Evolutionary conservation across 306 rosid genomes (phyloP).

Genomic region (Cercis canadensis): DNA sequence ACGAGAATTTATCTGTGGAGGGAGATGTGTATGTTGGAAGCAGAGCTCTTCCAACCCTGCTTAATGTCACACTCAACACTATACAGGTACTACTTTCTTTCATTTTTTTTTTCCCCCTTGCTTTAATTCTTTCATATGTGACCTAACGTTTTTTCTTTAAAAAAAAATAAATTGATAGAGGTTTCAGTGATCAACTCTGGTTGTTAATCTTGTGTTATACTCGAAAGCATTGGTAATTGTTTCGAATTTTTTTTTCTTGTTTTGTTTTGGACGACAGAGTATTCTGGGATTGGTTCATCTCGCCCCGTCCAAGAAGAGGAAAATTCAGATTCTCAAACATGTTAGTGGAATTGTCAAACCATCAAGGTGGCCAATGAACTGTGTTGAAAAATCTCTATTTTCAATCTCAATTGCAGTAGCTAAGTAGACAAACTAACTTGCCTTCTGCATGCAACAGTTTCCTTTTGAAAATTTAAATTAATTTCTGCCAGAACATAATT

Average conservation of each 20-base stretch:
- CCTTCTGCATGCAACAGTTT: too few species aligned
- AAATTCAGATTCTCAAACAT: constrained; percentile 66
- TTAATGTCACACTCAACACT: constrained; percentile 59
- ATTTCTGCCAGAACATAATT: not conserved
- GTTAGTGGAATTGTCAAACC: constrained; percentile 76
- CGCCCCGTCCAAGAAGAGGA: constrained; percentile 66
- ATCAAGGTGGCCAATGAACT: constrained; percentile 57
- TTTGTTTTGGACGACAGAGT: constrained; percentile 42
- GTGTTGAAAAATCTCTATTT: too few species aligned
- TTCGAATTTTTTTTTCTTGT: not conserved
- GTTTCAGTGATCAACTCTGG: not conserved
- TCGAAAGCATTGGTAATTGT: not conserved
- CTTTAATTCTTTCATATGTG: not conserved
- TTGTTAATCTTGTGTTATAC: not conserved
- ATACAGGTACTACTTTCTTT: constrained; percentile 58
- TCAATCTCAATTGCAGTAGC: too few species aligned
- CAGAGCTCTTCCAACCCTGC: constrained; percentile 81
- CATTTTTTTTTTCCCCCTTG: not conserved
- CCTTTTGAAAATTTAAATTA: not conserved
- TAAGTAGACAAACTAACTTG: too few species aligned
- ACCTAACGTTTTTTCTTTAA: too few species aligned
- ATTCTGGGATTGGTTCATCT: constrained; percentile 59
- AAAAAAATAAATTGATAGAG: too few species aligned
- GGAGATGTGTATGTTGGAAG: constrained; percentile 80
- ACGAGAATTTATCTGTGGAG: constrained; percentile 59